Base-by-base conservation (phyloP, 2,329 filamentous ascomycete genomes). In the Dothistroma pini region DNA sequence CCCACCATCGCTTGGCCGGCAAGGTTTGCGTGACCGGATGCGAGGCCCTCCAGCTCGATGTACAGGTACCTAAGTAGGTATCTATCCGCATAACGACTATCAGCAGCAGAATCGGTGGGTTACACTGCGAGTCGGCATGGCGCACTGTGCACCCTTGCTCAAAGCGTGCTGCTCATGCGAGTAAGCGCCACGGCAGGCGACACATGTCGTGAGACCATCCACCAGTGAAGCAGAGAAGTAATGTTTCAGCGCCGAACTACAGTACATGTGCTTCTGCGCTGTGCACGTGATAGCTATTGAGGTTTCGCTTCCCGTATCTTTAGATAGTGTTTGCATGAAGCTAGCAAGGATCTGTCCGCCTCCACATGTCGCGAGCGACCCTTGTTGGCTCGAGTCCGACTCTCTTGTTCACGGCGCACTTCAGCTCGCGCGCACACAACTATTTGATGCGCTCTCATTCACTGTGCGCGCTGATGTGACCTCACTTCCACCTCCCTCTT, bases 131-230 rank as follows among this genome's bases (percentile, higher is more conserved):
- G 29, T 14, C 44, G 41, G 55, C 55, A 57, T 49, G 44, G 29
- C 29, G 11, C 31, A 44, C 22, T 49, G 54, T 56, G 51, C 31
- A 53, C 31, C 51, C 31, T 53, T 35, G 51, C 51, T n/a, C 51
- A 53, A 53, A 53, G 51, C 51, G 31, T 53, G 51, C 51, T 53
- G 51, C 51, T 35, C 51, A 53, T 53, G 51, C 51, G 31, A 32
- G n/a, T 31, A 32, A 53, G 51, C 51, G 51, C 51, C 51, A 51
- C 48, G 48, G 48, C 22, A 25, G 6, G n/a, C 51, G 51, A 31
- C 31, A 53, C 29, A 53, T 14, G 25, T 53, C 51, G 31, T 35
- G 51, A 12, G 31, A 53, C 51, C 51, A n/a, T 35, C 51, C n/a
- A 11, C 22, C 35, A 31, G 25, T 11, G 51, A 53, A 35, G 25